Evolutionary conservation across 129 eudicot genomes (phyloP).

Genomic region (Rutidosis leptorrhynchoides): DNA sequence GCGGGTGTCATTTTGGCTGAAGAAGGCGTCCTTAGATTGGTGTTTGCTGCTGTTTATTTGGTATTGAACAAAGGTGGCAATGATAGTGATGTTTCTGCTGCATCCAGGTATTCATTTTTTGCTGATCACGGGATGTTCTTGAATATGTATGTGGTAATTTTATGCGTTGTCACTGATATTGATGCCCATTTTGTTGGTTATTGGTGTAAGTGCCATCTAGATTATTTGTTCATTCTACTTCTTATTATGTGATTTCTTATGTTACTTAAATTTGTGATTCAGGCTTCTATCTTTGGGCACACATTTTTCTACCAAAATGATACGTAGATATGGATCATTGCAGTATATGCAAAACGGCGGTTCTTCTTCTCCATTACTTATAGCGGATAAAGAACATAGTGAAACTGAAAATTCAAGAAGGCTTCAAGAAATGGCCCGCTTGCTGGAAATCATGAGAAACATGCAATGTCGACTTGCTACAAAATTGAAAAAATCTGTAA

Average conservation of each 20-base stretch:
- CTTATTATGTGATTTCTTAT: slow-evolving; percentile 19
- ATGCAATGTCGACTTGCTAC: slow-evolving; percentile 62
- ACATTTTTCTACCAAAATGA: slow-evolving; percentile 66
- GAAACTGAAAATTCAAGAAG: slow-evolving; percentile 43
- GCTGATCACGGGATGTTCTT: slow-evolving; percentile 10
- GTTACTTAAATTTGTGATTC: slow-evolving; percentile 35
- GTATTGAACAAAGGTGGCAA: slow-evolving; percentile 58
- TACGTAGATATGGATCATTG: slow-evolving; percentile 65
- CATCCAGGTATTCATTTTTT: slow-evolving; percentile 55
- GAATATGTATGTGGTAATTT: neutral
- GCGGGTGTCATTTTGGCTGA: slow-evolving; percentile 68
- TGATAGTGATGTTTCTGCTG: slow-evolving; percentile 75
- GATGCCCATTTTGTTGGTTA: slow-evolving; percentile 15
- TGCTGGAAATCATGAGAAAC: slow-evolving; percentile 64
- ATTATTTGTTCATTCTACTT: neutral
- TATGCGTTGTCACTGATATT: neutral
- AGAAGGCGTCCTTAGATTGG: slow-evolving; percentile 85
- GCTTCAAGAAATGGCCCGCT: slow-evolving; percentile 70
- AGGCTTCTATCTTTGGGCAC: slow-evolving; percentile 83
- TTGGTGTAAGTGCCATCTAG: slow-evolving; percentile 14
- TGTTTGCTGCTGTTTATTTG: slow-evolving; percentile 76
- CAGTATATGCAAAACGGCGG: slow-evolving; percentile 47
- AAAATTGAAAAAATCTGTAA: slow-evolving; percentile 58
- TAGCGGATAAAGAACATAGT: slow-evolving; percentile 41
- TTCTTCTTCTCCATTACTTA: slow-evolving; percentile 33